Conservation (phyloP, 768 basidiomycete species). For the Ephemerocybe angulata region DNA sequence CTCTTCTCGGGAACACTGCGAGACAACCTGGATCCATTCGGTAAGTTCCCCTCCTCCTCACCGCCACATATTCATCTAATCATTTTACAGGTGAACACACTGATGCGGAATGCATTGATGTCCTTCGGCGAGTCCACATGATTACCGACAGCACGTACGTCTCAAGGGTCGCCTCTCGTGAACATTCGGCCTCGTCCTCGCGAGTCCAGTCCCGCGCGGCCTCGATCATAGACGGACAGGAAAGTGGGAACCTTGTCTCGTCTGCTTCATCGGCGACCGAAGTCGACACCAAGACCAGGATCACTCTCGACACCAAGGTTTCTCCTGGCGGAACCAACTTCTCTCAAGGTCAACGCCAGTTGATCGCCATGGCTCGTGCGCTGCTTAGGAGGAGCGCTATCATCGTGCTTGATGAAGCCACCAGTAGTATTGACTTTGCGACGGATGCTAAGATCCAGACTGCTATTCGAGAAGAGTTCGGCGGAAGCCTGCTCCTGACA, state of each 20-base stretch:
- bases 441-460: slow-evolving; percentile 90
- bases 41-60: slow-evolving; percentile 26
- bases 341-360: slow-evolving; percentile 87
- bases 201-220: slow-evolving; percentile 40
- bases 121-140: slow-evolving; percentile 78
- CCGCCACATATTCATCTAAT: neutral
- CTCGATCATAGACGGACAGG: slow-evolving; percentile 30
- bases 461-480: slow-evolving; percentile 85
- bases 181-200: slow-evolving; percentile 45
- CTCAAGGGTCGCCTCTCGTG: slow-evolving; percentile 50
- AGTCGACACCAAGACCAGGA: slow-evolving; percentile 48
- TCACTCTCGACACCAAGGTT: slow-evolving; percentile 74
- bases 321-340: slow-evolving; percentile 88
- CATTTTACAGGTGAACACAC: slow-evolving; percentile 58
- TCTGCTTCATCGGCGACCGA: slow-evolving; percentile 47
- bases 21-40: slow-evolving; percentile 73
- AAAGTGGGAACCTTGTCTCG: slow-evolving; percentile 27
- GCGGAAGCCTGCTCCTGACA: slow-evolving; percentile 66
- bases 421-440: slow-evolving; percentile 81
- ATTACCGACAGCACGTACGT: slow-evolving; percentile 46
- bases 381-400: slow-evolving; percentile 67
- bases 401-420: slow-evolving; percentile 80
- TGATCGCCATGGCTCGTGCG: slow-evolving; percentile 84
- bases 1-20: slow-evolving; percentile 78
- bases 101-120: slow-evolving; percentile 78